Evolutionary conservation across 1,284 basidiomycete genomes (phyloP), one percentile per base, ranked within the genome.

Genomic region (Trichosporon sp.): DNA sequence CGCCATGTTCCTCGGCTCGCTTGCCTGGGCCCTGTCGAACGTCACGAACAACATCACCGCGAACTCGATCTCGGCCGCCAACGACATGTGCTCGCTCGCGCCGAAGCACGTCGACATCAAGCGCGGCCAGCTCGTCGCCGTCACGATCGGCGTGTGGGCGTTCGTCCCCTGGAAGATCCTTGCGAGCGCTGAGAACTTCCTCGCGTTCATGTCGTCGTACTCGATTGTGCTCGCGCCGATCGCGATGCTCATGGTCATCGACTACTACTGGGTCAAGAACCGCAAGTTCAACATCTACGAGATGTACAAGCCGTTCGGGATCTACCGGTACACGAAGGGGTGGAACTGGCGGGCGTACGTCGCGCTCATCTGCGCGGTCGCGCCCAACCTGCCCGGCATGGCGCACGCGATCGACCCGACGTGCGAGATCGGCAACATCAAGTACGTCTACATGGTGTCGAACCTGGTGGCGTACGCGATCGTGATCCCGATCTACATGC

Each of bases 1-100:
- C 0, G 91, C 90, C 0, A 88, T 89, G 47, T 93, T 93, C 85
- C 91, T 93, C 76, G 88, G 88, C 0, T 85, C 89, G 0, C 87
- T 91, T 77, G 85, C 86, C 27, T 92, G 91, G 80, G 84, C 87
- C 9, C 80, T 92, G 31, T 87, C 89, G 18, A 89, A 89, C 18
- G 83, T 91, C 64, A 90, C 90, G 27, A 89, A 89, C 65, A 92
- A 92, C 77, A 89, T 92, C 71, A 83, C 79, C 31, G 79, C 81
- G 70, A 86, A 92, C 81, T 89, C 88, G 51, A 84, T 92, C 69
- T 90, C 88, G 25, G 90, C 90, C 2, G 91, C 90, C 0, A 93
- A 92, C 79, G 89, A 92, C 79, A 87, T 92, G 85, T 89, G 88
- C 18, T 89, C 88, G 2, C 81, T 77, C 27, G 73, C 75, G 18